Conservation (phyloP, 2,329 filamentous ascomycete genomes). For the Aspergillus puulaauensis region DNA sequence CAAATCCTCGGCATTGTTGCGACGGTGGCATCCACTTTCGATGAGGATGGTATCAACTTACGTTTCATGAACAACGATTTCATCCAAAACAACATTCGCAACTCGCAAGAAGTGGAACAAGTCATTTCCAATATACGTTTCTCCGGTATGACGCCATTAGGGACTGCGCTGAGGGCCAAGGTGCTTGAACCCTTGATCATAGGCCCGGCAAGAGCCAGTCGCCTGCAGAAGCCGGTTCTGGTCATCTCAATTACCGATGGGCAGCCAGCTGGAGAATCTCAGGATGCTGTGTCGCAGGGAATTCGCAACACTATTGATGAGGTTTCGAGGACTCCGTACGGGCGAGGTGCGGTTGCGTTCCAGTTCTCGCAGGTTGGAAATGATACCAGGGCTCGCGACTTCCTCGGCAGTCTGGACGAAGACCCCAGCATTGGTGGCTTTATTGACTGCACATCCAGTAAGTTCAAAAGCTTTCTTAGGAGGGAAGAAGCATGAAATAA, state of each 20-base stretch:
- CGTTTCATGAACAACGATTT: conserved; percentile 68
- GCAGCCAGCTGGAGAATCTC: conserved; percentile 63
- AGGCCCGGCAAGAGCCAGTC: conserved; percentile 50
- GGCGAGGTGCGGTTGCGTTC: conserved; percentile 61
- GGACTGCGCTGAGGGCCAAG: conserved; percentile 61
- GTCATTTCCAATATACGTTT: conserved; percentile 61
- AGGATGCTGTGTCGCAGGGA: conserved; percentile 56
- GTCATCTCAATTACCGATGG: conserved; percentile 67
- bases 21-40: conserved; percentile 66
- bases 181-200: conserved; percentile 63
- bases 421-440: conserved; percentile 61
- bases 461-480: conserved; percentile 26
- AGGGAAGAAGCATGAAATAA: conserved; percentile 7
- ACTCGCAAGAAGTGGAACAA: conserved; percentile 57
- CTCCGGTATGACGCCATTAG: conserved; percentile 67
- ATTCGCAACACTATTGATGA: conserved; percentile 57
- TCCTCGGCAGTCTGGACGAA: conserved; percentile 63
- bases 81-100: conserved; percentile 56
- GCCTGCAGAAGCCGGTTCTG: conserved; percentile 62
- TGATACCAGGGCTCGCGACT: conserved; percentile 63
- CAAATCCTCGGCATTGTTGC: conserved; percentile 64
- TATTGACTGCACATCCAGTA: conserved; percentile 69
- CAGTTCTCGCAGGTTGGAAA: conserved; percentile 71
- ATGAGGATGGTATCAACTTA: conserved; percentile 65
- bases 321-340: conserved; percentile 52